Conservation (phyloP, 805 yeast genomes). For the Candida ovalis region DNA sequence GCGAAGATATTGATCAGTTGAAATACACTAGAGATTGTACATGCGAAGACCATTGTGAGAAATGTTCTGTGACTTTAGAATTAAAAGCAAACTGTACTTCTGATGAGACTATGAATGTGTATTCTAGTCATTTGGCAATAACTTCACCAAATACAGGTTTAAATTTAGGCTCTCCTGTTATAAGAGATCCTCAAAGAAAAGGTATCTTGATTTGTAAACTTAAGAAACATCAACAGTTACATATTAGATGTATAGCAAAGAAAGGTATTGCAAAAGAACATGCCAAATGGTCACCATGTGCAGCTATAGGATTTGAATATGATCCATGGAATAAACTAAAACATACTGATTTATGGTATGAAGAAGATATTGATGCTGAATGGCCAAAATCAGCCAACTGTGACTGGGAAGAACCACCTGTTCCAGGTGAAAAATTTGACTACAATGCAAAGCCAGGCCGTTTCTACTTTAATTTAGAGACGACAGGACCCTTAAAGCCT, state of each 20-base stretch:
- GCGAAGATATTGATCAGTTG: constrained; percentile 77
- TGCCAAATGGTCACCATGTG: constrained; percentile 97
- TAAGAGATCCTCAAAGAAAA: constrained; percentile 65
- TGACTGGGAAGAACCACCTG: constrained; percentile 95
- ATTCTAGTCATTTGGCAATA: constrained; percentile 72
- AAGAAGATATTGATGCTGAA: constrained; percentile 79
- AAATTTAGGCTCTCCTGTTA: constrained; percentile 79
- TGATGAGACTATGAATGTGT: constrained; percentile 85
- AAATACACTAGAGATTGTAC: constrained; percentile 94
- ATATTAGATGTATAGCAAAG: constrained; percentile 89
- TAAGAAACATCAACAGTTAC: constrained; percentile 87
- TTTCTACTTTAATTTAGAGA: constrained; percentile 87
- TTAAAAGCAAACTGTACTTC: constrained; percentile 82
- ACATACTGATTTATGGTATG: constrained; percentile 97
- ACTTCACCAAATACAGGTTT: constrained; percentile 26
- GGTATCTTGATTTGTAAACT: constrained; percentile 92
- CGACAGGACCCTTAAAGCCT: constrained; percentile 85
- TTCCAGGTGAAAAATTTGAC: constrained; percentile 81
- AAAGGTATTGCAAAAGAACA: constrained; percentile 97
- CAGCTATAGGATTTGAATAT: constrained; percentile 94
- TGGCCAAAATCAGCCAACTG: constrained; percentile 92
- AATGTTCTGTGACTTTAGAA: constrained; percentile 85
- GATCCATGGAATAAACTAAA: constrained; percentile 98
- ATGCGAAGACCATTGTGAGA: constrained; percentile 95
- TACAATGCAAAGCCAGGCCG: constrained; percentile 75